Evolutionary conservation across 805 yeast genomes (phyloP).

Genomic region (Suhomyces sp.): DNA sequence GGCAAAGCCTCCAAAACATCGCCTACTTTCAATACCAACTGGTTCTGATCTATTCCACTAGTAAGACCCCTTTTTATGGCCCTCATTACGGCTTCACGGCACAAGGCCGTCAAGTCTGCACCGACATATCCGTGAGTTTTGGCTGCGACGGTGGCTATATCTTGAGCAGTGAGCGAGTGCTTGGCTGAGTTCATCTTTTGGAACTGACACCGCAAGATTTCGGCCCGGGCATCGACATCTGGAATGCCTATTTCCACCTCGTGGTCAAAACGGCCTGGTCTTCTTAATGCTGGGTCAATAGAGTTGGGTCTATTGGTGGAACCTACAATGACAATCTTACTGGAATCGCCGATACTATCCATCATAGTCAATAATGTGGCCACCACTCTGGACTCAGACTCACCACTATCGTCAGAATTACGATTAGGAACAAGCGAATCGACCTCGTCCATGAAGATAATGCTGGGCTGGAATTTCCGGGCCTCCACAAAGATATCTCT

Average conservation of each 20-base stretch:
- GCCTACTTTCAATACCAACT: conserved; percentile 45
- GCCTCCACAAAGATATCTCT: conserved; percentile 85
- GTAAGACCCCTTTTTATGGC: conserved; percentile 64
- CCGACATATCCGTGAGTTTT: conserved; percentile 98
- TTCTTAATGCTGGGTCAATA: conserved; percentile 67
- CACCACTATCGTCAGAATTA: conserved; percentile 82
- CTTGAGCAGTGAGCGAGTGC: conserved; percentile 50
- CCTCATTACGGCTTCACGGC: conserved; percentile 84
- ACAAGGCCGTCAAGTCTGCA: conserved; percentile 85
- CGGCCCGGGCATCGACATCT: conserved; percentile 72
- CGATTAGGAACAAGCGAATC: conserved; percentile 89
- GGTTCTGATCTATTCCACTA: conserved; percentile 19
- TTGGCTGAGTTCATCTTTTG: conserved; percentile 43
- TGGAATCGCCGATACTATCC: conserved; percentile 71
- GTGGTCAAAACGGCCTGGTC: conserved; percentile 88
- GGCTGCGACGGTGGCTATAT: conserved; percentile 61
- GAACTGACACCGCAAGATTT: conserved; percentile 67
- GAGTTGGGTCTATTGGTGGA: conserved; percentile 73
- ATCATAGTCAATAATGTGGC: conserved; percentile 80
- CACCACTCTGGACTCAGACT: conserved; percentile 85
- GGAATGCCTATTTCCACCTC: conserved; percentile 93
- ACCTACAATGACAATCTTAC: conserved; percentile 66
- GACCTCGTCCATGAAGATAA: conserved; percentile 87
- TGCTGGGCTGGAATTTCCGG: conserved; percentile 76
- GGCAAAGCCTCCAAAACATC: conserved; percentile 73